Percentiles rank a stretch among this genome's conserved stretches.
Evolutionary conservation across 352 stramenopile species (phyloP).

Genomic region (Pythium folliculosum): DNA sequence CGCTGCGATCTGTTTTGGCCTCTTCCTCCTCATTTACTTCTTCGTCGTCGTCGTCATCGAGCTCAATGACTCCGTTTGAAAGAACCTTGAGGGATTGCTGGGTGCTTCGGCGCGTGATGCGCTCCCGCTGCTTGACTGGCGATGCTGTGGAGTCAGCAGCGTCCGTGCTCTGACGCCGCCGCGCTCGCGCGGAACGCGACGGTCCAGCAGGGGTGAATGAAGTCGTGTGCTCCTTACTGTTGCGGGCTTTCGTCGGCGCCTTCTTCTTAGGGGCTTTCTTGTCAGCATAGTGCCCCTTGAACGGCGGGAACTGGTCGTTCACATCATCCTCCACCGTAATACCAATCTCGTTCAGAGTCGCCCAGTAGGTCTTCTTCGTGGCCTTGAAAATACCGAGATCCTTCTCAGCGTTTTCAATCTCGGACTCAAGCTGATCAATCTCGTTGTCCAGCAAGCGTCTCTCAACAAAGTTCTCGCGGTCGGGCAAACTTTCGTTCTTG

Average conservation of each 20-base stretch:
- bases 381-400: constrained; percentile 42
- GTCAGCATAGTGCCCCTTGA: constrained; percentile 51
- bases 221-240: constrained; percentile 26
- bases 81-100: constrained; percentile 29
- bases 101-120: constrained; percentile 28
- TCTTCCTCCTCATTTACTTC: constrained; percentile 56
- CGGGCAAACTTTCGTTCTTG: constrained; percentile 39
- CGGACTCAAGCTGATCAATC: constrained; percentile 62
- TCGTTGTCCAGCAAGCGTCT: constrained; percentile 52
- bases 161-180: constrained; percentile 13
- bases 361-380: constrained; percentile 62
- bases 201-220: neutral
- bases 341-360: constrained; percentile 67
- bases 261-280: constrained; percentile 33
- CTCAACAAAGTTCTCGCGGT: constrained; percentile 43
- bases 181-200: constrained; percentile 11
- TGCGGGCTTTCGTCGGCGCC: constrained; percentile 27
- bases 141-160: neutral
- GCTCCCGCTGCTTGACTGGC: constrained; percentile 4
- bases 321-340: constrained; percentile 60
- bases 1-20: constrained; percentile 27
- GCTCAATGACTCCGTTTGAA: constrained; percentile 61
- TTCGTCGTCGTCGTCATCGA: constrained; percentile 89
- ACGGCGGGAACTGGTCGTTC: constrained; percentile 53
- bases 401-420: constrained; percentile 51